Evolutionary conservation across 805 yeast genomes (phyloP).

Genomic region (Ogataea nonfermentans): DNA sequence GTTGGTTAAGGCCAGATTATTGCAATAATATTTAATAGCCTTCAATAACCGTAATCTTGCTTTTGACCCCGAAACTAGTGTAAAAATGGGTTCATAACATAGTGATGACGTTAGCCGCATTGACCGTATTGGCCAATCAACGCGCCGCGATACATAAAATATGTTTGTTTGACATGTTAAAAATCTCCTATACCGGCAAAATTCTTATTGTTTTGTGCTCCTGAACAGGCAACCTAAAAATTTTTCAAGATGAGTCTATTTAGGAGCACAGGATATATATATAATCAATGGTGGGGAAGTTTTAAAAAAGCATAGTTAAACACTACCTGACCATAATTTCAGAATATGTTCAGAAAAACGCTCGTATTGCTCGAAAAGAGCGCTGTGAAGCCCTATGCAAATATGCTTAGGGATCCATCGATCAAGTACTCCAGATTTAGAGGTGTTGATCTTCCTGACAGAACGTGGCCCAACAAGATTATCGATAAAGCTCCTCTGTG

Average conservation of each 20-base stretch:
- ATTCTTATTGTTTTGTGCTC: slow-evolving; percentile 4
- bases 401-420: slow-evolving; percentile 72
- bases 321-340: neutral
- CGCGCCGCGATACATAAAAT: neutral
- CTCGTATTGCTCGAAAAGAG: slow-evolving; percentile 29
- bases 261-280: neutral
- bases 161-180: slow-evolving; percentile 1
- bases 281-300: slow-evolving; percentile 11
- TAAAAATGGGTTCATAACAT: neutral
- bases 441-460: slow-evolving; percentile 53
- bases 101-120: too few species aligned
- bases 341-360: slow-evolving; percentile 31
- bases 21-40: neutral
- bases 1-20: slow-evolving; percentile 31
- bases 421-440: slow-evolving; percentile 56
- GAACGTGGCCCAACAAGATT: slow-evolving; percentile 69
- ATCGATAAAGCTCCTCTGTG: slow-evolving; percentile 75
- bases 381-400: slow-evolving; percentile 29
- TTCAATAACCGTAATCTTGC: slow-evolving; percentile 2
- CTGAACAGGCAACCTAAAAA: slow-evolving; percentile 6
- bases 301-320: neutral
- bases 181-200: slow-evolving; percentile 9
- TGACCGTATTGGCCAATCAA: slow-evolving; percentile 1
- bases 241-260: slow-evolving; percentile 11
- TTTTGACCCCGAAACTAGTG: neutral